These are phyloP conservation scores for Adiantum capillusveneris DNA, from an alignment of 75 land plant genomes.

Conservation along the genomic window DNA sequence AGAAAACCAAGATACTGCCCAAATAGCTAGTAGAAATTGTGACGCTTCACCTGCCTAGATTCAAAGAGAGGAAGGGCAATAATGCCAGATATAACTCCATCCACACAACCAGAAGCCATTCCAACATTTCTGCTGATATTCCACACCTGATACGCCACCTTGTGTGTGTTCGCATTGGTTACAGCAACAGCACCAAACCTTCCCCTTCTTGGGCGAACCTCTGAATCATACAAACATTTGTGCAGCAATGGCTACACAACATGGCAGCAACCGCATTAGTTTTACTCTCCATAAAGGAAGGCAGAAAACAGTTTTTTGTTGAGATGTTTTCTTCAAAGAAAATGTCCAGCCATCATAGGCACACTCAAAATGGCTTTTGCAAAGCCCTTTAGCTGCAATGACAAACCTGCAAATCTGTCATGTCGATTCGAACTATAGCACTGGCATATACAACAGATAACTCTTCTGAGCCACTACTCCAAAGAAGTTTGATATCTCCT, in stretches of 20 bases:
- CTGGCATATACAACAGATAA: constrained; percentile 16
- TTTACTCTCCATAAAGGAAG: too few relatives aligned
- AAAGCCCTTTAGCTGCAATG: too few relatives aligned
- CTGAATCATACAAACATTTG: too few relatives aligned
- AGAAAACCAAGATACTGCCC: too few relatives aligned
- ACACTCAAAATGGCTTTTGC: too few relatives aligned
- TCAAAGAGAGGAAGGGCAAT: constrained; percentile 28
- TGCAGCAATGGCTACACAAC: too few relatives aligned
- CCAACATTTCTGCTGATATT: constrained; percentile 17
- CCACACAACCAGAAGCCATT: constrained; percentile 12
- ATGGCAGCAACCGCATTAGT: too few relatives aligned
- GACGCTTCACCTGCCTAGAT: constrained; percentile 6
- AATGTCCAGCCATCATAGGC: too few relatives aligned
- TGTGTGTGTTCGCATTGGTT: neutral
- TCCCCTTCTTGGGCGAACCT: too few relatives aligned
- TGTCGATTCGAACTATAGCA: constrained; percentile 17
- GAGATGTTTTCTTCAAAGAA: too few relatives aligned
- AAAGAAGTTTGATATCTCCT: neutral
- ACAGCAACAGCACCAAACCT: too few relatives aligned
- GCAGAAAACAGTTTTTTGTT: too few relatives aligned
- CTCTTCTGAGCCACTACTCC: constrained; percentile 15
- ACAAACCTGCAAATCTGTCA: constrained; percentile 15
- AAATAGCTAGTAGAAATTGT: neutral
- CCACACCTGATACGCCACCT: constrained; percentile 31
- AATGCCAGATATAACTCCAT: constrained; percentile 24